Base-by-base conservation (phyloP, 306 rosid genomes). In the Castanea crenata region DNA sequence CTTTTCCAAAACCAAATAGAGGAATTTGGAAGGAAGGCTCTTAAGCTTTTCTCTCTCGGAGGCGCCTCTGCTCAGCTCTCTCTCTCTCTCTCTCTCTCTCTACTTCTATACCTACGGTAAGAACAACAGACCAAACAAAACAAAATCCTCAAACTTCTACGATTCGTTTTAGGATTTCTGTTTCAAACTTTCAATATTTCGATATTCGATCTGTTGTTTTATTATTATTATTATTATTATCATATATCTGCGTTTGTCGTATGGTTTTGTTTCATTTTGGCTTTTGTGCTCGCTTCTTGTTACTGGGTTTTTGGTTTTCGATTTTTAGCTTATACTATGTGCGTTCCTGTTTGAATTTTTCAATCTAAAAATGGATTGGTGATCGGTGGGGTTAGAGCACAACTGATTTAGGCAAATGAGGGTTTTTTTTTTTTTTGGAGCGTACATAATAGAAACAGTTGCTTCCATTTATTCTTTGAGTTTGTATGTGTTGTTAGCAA, bases 61-160 rank as follows among this genome's bases (percentile, higher is more conserved):
- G 72, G 72, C 72, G 72, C 72, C 51, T 67, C 72, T 35, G 14
- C 16, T 19, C 72, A 19, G n/a, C 27, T 67, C 27, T 59, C 65
- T 65, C 49, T 67, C 27, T 23, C 19, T 65, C 49, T 44, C 16
- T 57, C 46, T 65, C 27, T 23, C 10, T 67, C 51, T 46, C 18
- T 35, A 1, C 44, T 38, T 6, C 46, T 41, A 41, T 41, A 8
- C n/a, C 54, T n/a, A n/a, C 52, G 72, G 72, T 67, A 67, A 18
- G 27, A 6, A 34, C 46, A 14, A 65, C 46, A 49, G 3, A 67
- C 51, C 8, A 9, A 35, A 9, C 25, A 34, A 9, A 67, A 4
- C 38, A 13, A 5, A 6, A 8, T 67, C 72, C 51, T 67, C 52
- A 11, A 20, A 9, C 51, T 67, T 59, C 6, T 3, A 49, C 54